These are phyloP conservation scores for Fusarium hostae DNA, from an alignment of 2,329 filamentous ascomycete genomes.

Conservation along the genomic window DNA sequence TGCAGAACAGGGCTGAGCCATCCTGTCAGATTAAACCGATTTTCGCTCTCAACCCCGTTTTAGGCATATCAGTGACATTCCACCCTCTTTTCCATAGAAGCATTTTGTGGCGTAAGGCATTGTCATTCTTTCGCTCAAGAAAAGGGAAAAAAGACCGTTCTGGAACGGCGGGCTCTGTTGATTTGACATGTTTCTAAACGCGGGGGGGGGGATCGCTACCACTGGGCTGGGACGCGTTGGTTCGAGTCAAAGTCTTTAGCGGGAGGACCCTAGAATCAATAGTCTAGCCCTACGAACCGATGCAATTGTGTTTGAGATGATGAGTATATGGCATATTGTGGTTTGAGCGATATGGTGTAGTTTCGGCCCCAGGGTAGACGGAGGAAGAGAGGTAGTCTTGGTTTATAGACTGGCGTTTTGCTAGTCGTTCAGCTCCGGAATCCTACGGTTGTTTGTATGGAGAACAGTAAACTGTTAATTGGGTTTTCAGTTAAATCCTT, in stretches of 20 bases:
- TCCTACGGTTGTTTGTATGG: background rate
- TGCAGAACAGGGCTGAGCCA: background rate
- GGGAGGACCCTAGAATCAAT: background rate
- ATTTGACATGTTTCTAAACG: background rate
- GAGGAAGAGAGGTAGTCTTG: background rate
- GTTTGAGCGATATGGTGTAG: background rate
- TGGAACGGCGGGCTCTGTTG: background rate
- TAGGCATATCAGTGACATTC: conserved; percentile 15
- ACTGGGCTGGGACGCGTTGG: background rate
- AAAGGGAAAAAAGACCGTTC: conserved; percentile 10
- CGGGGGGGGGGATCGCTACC: conserved; percentile 1
- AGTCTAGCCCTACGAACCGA: background rate
- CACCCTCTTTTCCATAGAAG: conserved; percentile 3
- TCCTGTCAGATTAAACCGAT: background rate
- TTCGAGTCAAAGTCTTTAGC: background rate
- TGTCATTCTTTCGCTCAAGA: background rate
- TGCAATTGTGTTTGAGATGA: background rate
- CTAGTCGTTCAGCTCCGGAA: background rate
- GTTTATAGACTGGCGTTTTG: background rate
- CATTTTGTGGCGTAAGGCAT: conserved; percentile 13
- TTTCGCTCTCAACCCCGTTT: conserved; percentile 24
- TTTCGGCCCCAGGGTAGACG: background rate
- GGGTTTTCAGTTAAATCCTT: background rate
- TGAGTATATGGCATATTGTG: background rate
- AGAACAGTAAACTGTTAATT: background rate